Conservation (phyloP, 768 basidiomycete species). For the Coprinopsis marcescibilis region DNA sequence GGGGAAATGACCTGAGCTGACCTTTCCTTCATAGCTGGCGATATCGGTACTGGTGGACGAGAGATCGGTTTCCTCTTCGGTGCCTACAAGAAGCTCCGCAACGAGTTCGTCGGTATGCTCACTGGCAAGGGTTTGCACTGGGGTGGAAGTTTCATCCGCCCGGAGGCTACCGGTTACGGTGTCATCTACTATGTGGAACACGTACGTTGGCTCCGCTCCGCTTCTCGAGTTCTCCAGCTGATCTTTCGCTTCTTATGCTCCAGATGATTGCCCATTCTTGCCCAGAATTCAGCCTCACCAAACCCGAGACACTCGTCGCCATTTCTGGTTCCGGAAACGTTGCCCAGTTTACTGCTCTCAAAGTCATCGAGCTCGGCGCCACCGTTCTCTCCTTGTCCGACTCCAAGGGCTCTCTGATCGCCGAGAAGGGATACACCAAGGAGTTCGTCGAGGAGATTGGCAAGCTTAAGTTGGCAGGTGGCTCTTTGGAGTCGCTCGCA, state of each 20-base stretch:
- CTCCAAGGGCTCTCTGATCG: constrained; percentile 64
- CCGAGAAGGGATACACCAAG: constrained; percentile 51
- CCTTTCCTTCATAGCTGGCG: constrained; percentile 36
- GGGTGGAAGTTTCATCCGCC: constrained; percentile 70
- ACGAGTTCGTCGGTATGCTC: constrained; percentile 66
- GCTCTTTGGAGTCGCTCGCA: constrained; percentile 33
- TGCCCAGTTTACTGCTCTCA: constrained; percentile 69
- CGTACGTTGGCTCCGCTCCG: constrained; percentile 33
- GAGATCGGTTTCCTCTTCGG: constrained; percentile 77
- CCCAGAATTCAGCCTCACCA: constrained; percentile 48
- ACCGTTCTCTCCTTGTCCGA: constrained; percentile 69
- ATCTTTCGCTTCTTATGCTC: constrained; percentile 1
- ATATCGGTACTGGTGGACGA: constrained; percentile 71
- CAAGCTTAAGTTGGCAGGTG: constrained; percentile 51
- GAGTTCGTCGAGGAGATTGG: constrained; percentile 47
- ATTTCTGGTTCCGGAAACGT: constrained; percentile 72
- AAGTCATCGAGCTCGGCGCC: constrained; percentile 71
- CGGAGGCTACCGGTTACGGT: constrained; percentile 70
- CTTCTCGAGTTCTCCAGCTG: not conserved
- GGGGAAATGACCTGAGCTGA: not conserved
- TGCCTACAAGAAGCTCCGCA: constrained; percentile 68
- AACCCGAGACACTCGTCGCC: constrained; percentile 43
- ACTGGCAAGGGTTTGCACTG: constrained; percentile 67
- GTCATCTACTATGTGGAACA: constrained; percentile 73
- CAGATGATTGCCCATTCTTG: constrained; percentile 54